These are phyloP conservation scores for Thielaviopsis cerberus DNA, from an alignment of 2,329 filamentous ascomycete species.

Conservation along the genomic window DNA sequence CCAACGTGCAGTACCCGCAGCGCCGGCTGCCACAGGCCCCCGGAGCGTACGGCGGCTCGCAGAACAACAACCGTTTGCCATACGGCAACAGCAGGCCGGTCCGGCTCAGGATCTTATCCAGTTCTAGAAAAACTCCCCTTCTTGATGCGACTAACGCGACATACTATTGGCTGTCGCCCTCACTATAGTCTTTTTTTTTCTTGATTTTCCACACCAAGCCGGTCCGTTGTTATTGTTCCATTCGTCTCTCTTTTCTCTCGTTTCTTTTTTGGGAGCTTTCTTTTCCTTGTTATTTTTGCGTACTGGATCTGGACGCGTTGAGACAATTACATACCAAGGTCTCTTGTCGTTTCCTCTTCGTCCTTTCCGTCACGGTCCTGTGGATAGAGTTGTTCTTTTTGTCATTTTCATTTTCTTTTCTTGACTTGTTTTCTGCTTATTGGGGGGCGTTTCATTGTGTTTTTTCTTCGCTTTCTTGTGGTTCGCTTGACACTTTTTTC, in stretches of 20 bases:
- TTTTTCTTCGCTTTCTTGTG: neutral
- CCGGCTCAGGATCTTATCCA: constrained; percentile 44
- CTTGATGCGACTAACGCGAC: neutral
- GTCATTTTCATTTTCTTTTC: neutral
- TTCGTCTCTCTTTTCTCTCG: neutral
- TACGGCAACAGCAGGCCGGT: constrained; percentile 26
- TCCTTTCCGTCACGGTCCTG: neutral
- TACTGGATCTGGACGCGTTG: neutral
- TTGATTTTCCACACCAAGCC: constrained; percentile 13
- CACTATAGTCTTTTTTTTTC: constrained; percentile 14
- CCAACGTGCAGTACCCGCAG: constrained; percentile 35
- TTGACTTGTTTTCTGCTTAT: neutral
- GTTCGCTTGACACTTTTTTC: neutral
- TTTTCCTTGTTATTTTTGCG: neutral
- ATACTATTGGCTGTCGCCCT: constrained; percentile 8
- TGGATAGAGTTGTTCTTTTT: neutral
- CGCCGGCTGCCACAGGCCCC: constrained; percentile 39
- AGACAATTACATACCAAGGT: neutral
- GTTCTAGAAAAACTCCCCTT: constrained; percentile 25
- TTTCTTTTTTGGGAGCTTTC: neutral
- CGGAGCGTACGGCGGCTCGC: constrained; percentile 32
- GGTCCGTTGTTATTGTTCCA: neutral
- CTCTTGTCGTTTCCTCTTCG: neutral
- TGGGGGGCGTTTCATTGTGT: neutral
- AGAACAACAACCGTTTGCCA: constrained; percentile 36